Base-by-base conservation (phyloP, 1,284 basidiomycete species). In the Melampsora americana region DNA sequence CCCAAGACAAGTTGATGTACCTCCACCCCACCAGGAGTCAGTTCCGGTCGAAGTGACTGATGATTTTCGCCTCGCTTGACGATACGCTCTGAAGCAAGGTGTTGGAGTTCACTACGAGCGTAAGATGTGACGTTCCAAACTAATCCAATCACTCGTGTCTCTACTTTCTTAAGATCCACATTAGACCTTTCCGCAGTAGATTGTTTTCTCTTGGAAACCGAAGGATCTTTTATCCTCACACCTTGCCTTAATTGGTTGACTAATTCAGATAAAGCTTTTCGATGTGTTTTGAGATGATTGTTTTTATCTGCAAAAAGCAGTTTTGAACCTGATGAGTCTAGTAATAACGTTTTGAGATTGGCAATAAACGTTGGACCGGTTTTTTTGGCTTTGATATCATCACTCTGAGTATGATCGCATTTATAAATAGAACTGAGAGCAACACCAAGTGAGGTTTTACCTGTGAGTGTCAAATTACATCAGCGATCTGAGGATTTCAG, bases 331-430 rank as follows among this genome's bases (percentile, higher is more conserved):
- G 16, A 14, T 28, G 39, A 23, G 3, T 56, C 59, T 3, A 53
- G n/a, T 28, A 95, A 85, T 0, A 91, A 84, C 0, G 85, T 82
- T 11, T 85, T 83, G 48, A 97, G 89, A 78, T 92, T 93, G 79
- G 86, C 88, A 72, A 95, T 83, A 83, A 99, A 99, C 0, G 85
- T 82, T 0, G 89, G 87, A 0, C 88, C 93, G 0, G 92, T 79
- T 81, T 90, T 94, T 84, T 95, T 98, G 14, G 84, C 86, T 59
- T 87, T 85, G 5, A 97, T 87, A 80, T 98, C 92, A 83, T 99
- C 96, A 80, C 90, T 93, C 82, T 99, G 95, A 0, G 90, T 92
- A 81, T 98, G 94, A 0, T 86, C 91, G 77, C 92, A 94, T 0
- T 86, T 87, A 80, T 94, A 96, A 0, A 99, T 85, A 75, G 89